These are phyloP conservation scores for Salvia splendens DNA, from an alignment of 257 asterid genomes.

Conservation along the genomic window DNA sequence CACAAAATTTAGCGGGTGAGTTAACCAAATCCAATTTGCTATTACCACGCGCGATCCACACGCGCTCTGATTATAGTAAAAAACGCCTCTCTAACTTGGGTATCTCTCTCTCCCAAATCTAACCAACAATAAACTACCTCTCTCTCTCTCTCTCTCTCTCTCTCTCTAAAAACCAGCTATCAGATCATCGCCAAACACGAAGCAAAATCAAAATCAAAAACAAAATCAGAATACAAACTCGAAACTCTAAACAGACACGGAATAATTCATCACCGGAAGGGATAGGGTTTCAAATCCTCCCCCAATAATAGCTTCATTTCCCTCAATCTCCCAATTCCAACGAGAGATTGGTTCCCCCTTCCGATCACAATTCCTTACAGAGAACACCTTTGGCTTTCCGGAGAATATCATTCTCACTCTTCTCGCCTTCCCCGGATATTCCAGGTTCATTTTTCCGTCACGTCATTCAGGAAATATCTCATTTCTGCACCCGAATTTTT, in stretches of 20 bases:
- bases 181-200: conserved; percentile 37
- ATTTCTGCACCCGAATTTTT: background rate
- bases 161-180: conserved; percentile 33
- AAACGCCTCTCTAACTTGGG: background rate
- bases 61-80: conserved; percentile 24
- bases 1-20: too few species aligned
- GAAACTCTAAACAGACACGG: conserved; percentile 1
- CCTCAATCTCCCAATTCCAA: conserved; percentile 35
- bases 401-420: conserved; percentile 29
- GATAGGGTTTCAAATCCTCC: conserved; percentile 58
- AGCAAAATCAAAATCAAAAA: conserved; percentile 29
- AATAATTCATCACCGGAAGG: conserved; percentile 12
- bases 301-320: conserved; percentile 34
- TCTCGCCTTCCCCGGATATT: conserved; percentile 29
- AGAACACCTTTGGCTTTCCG: conserved; percentile 27
- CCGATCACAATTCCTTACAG: conserved; percentile 35
- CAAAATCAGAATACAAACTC: conserved; percentile 22
- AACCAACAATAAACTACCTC: conserved; percentile 23
- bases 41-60: conserved; percentile 18
- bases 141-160: conserved; percentile 14
- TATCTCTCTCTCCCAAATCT: conserved; percentile 23
- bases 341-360: conserved; percentile 31
- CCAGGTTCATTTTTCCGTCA: conserved; percentile 30
- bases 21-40: background rate
- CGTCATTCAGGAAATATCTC: conserved; percentile 9